Percentiles rank a stretch among this genome's conserved stretches.
Evolutionary conservation across 164 flowering plant genomes (phyloP).

Genomic region (Annona cherimola): DNA sequence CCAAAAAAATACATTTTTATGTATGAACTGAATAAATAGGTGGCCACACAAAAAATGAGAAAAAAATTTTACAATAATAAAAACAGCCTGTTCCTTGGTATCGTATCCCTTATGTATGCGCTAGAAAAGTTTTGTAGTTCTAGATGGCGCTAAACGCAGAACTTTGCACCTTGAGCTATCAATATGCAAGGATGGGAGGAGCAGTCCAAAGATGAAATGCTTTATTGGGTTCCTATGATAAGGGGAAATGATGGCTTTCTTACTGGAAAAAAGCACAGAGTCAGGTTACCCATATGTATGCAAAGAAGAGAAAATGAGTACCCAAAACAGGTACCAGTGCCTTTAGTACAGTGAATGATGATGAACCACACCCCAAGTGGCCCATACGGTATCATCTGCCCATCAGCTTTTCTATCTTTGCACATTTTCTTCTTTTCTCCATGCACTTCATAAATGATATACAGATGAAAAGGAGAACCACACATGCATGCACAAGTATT

Average conservation of each 20-base stretch:
- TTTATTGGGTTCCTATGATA: constrained; percentile 19
- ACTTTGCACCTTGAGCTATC: no score
- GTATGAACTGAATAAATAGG: no score
- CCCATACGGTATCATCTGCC: constrained; percentile 15
- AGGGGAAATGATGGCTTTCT: constrained; percentile 20
- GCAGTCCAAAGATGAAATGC: constrained; percentile 5
- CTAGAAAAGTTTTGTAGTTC: no score
- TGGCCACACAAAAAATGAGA: no score
- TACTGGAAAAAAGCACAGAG: constrained; percentile 11
- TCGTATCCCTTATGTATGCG: no score
- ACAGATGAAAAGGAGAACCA: no score
- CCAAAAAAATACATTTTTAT: no score
- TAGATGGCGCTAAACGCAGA: background rate
- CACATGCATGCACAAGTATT: no score
- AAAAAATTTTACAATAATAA: no score
- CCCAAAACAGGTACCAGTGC: constrained; percentile 9
- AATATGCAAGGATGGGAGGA: background rate
- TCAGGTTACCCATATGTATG: constrained; percentile 7
- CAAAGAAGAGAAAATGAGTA: background rate
- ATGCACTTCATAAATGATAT: no score
- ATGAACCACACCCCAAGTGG: constrained; percentile 7
- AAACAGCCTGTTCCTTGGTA: no score
- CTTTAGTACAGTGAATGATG: constrained; percentile 8
- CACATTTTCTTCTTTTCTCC: background rate
- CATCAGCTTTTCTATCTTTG: background rate